Evolutionary conservation across 768 basidiomycete species (phyloP), one percentile per base, ranked within the genome.

Genomic region (Russula compacta): DNA sequence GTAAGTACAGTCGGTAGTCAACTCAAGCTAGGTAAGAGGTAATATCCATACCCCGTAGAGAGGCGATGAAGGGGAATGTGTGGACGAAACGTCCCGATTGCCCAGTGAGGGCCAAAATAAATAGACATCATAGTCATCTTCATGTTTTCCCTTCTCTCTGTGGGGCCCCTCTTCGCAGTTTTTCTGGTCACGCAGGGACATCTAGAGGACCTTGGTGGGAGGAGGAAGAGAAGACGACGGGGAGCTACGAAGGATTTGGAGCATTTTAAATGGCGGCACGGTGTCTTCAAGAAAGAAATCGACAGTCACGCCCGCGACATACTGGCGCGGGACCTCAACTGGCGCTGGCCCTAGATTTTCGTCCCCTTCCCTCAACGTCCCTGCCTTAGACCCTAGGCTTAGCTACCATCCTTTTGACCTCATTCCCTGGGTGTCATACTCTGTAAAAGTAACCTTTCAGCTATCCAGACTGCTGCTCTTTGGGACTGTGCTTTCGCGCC

Each of bases 201-300:
- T 58, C 4, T 3, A 8, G 8, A 15, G 8, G n/a, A 15, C n/a
- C n/a, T n/a, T 29, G 35, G 39, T 24, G n/a, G 39, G 17, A 32
- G 14, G 21, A 50, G 15, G 15, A 58, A 49, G 32, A 35, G 53
- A 32, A 39, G 8, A 39, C 14, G 35, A 58, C 46, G 61, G 61
- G 14, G 52, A 63, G 42, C 47, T 53, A 19, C 14, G 11, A 35
- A 29, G 17, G 24, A 7, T 54, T 49, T 38, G 52, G 8, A 51
- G 21, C 61, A 58, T 63, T 61, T 42, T 63, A 53, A 53, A 62
- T 53, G 48, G 21, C 12, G 47, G 40, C 51, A 46, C 61, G 61
- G 61, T 49, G 61, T 63, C 51, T 58, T 54, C 44, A 39, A 32
- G 46, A 48, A 43, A 48, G 51, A 59, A 47, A 42, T 38, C 49